These are phyloP conservation scores for Eutypella sp. DNA, from an alignment of 2,329 filamentous ascomycete species.

Conservation along the genomic window DNA sequence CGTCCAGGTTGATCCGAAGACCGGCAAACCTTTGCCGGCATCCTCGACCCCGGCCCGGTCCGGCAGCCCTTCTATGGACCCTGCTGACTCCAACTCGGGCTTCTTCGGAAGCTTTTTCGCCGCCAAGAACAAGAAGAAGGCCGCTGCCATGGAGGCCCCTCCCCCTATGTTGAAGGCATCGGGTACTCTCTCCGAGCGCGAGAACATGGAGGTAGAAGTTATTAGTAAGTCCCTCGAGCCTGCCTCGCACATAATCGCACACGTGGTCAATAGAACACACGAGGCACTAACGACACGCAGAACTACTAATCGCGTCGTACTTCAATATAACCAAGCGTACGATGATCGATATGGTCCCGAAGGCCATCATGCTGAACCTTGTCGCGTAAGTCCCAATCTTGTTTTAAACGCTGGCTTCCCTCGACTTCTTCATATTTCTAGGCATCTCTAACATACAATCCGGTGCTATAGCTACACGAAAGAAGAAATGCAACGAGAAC, in stretches of 20 bases:
- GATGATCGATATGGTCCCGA: slow-evolving; percentile 99
- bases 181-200: slow-evolving; percentile 87
- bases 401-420: no score
- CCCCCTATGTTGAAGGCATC: slow-evolving; percentile 91
- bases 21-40: slow-evolving; percentile 81
- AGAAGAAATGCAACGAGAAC: slow-evolving; percentile 96
- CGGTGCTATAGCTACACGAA: slow-evolving; percentile 76
- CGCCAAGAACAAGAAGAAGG: slow-evolving; percentile 99
- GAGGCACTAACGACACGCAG: slow-evolving; percentile 37
- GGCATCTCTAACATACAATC: slow-evolving; percentile 13
- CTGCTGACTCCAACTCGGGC: slow-evolving; percentile 55
- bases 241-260: no score
- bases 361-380: slow-evolving; percentile 96
- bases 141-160: slow-evolving; percentile 97
- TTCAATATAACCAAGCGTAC: slow-evolving; percentile 97
- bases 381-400: slow-evolving; percentile 66
- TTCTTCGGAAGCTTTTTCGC: slow-evolving; percentile 99
- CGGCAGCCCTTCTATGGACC: slow-evolving; percentile 65
- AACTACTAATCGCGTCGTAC: slow-evolving; percentile 93
- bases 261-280: no score
- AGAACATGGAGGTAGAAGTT: slow-evolving; percentile 93
- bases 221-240: slow-evolving; percentile 67
- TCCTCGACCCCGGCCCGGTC: slow-evolving; percentile 64
- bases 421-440: no score
- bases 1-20: slow-evolving; percentile 96